These are phyloP conservation scores for Beauveria pseudobassiana DNA, from an alignment of 2,329 filamentous ascomycete species.

Conservation along the genomic window DNA sequence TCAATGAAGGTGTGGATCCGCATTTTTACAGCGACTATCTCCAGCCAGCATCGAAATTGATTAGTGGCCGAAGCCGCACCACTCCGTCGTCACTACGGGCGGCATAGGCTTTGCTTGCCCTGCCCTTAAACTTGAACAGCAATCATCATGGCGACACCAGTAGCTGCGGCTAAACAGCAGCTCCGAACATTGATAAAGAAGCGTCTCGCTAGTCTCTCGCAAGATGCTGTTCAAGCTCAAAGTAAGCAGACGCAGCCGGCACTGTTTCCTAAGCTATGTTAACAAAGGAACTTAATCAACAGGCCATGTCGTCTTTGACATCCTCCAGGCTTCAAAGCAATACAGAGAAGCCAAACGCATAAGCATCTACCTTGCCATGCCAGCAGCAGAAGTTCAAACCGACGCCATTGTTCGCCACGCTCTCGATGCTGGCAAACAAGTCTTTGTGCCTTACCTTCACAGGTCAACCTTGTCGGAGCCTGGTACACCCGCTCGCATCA, in stretches of 20 bases:
- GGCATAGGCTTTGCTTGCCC: not conserved
- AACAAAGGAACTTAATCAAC: not conserved
- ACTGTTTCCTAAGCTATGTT: not conserved
- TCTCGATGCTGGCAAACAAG: conserved; percentile 66
- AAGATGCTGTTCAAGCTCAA: conserved; percentile 58
- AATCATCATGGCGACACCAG: conserved; percentile 39
- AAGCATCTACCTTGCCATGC: conserved; percentile 92
- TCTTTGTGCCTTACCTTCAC: conserved; percentile 89
- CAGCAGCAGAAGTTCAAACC: conserved; percentile 77
- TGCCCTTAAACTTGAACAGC: not conserved
- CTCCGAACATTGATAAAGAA: conserved; percentile 64
- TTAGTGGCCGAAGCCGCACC: not conserved
- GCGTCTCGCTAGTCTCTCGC: conserved; percentile 51
- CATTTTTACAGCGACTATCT: too few relatives aligned
- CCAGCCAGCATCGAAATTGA: not conserved
- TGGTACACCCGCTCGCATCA: conserved; percentile 57
- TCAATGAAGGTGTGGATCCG: too few relatives aligned
- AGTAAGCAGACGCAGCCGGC: conserved; percentile 47
- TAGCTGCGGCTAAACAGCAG: conserved; percentile 67
- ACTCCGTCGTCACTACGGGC: not conserved
- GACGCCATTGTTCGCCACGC: conserved; percentile 75
- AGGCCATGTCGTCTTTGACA: conserved; percentile 56
- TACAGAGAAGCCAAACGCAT: conserved; percentile 70
- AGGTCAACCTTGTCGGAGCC: conserved; percentile 40
- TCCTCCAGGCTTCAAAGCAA: conserved; percentile 59